Evolutionary conservation across 768 basidiomycete species (phyloP), one percentile per base, ranked within the genome.

Genomic region (Rhodotorula paludigena): DNA sequence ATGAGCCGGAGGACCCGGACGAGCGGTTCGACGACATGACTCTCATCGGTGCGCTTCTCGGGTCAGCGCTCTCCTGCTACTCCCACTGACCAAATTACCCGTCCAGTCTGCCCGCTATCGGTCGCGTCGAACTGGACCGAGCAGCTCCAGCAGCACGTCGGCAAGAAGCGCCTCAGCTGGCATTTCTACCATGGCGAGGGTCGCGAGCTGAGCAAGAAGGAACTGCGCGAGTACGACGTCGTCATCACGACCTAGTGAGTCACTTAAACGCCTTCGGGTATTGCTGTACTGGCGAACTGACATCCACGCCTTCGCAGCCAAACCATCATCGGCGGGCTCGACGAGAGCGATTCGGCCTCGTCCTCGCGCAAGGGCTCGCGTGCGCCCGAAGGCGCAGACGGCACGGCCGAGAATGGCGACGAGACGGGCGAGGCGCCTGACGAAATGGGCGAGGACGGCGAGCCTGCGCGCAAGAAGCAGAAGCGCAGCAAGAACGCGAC

Each of bases 191-290:
- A 92, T 70, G 89, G 88, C 30, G 75, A 82, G 42, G 66, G 63
- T 25, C 83, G 81, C n/a, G 80, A 82, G 25, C 77, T 89, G 76
- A 81, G 80, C 36, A 77, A 87, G 2, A 79, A 82, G 54, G 81
- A 88, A 53, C 78, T 92, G n/a, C 80, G 82, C 72, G 81, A 83
- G 68, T 84, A 84, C 74, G 91, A 92, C 71, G 78, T 90, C 14
- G 86, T 93, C 15, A 85, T 93, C 63, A 90, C 90, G 0, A 92
- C 90, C 5, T 76, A 74, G 68, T 72, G n/a, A n/a, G n/a, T n/a
- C n/a, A n/a, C n/a, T n/a, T n/a, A n/a, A n/a, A n/a, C n/a, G n/a
- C 11, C 33, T 33, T 30, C n/a, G 21, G 32, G 4, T 28, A 1
- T n/a, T n/a, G n/a, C n/a, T n/a, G n/a, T n/a, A n/a, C n/a, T n/a